These are phyloP conservation scores for Solanum lycopersicoides DNA, from an alignment of 257 asterid species.

Conservation along the genomic window DNA sequence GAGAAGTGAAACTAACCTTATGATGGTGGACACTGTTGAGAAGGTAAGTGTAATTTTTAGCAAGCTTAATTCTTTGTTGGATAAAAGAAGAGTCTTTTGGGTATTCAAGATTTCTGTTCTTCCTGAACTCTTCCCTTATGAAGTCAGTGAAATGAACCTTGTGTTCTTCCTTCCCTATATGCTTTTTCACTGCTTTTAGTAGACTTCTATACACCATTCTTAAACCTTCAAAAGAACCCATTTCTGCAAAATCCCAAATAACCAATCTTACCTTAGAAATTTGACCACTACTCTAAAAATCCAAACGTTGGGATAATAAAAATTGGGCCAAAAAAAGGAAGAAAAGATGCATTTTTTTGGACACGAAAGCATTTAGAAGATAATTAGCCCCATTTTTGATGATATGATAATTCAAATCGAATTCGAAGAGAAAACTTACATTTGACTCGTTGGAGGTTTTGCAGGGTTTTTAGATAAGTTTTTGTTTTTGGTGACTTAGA, in stretches of 20 bases:
- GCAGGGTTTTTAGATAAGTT: too few species aligned
- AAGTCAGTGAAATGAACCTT: conserved; percentile 56
- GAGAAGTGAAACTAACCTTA: conserved; percentile 34
- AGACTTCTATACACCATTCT: conserved; percentile 48
- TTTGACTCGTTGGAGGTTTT: neutral
- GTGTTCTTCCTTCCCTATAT: conserved; percentile 56
- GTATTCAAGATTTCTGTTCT: neutral
- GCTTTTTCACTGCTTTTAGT: conserved; percentile 56
- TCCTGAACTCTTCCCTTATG: conserved; percentile 60
- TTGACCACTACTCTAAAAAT: neutral
- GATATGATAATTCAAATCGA: neutral
- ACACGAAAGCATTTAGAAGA: neutral
- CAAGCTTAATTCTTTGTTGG: conserved; percentile 43
- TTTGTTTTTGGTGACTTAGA: too few species aligned
- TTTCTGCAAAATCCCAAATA: neutral
- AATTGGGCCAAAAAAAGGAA: neutral
- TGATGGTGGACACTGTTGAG: conserved; percentile 83
- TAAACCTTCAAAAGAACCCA: neutral
- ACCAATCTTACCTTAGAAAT: neutral
- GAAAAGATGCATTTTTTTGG: neutral
- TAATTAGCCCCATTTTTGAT: neutral
- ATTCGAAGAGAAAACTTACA: neutral
- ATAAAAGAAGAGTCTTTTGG: conserved; percentile 19
- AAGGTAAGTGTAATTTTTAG: conserved; percentile 49
- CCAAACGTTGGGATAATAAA: neutral